Percentiles rank a stretch among this genome's conserved stretches.
phyloP scores from a whole-genome alignment of 1,139 yeast species.

The Debaryomyces fabryi region DNA sequence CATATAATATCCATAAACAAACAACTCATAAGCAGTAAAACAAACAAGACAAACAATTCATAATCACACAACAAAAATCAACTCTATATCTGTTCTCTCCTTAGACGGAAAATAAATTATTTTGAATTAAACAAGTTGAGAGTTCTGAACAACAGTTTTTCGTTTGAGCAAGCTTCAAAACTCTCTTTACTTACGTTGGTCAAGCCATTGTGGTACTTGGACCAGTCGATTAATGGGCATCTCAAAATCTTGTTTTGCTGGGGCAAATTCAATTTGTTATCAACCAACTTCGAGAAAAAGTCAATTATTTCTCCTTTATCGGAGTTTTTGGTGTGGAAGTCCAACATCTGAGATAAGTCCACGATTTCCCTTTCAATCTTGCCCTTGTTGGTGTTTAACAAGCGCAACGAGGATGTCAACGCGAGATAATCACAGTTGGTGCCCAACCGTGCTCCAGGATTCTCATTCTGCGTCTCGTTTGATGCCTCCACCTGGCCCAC shows the following conservation, averaged over 20 bases:
- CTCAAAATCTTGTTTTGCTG: conserved; percentile 36
- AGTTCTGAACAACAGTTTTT: conserved; percentile 30
- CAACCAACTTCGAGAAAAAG: conserved; percentile 33
- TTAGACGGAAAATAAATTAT: conserved; percentile 1
- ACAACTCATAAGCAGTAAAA: conserved; percentile 1
- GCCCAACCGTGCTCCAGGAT: conserved; percentile 18
- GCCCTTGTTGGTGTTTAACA: conserved; percentile 28
- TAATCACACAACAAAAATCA: conserved; percentile 1
- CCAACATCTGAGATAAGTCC: conserved; percentile 32
- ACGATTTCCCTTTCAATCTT: conserved; percentile 35
- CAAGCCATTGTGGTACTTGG: conserved; percentile 28
- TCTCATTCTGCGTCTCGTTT: conserved; percentile 14
- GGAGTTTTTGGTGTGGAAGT: conserved; percentile 19
- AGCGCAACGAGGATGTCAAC: conserved; percentile 37
- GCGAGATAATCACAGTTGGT: conserved; percentile 44
- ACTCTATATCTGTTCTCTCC: conserved; percentile 2
- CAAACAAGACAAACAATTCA: conserved; percentile 5
- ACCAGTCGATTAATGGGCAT: conserved; percentile 44
- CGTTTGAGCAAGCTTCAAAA: conserved; percentile 15
- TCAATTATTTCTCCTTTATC: conserved; percentile 29
- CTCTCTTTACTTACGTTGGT: conserved; percentile 15
- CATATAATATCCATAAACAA: conserved; percentile 3
- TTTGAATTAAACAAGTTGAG: conserved; percentile 26
- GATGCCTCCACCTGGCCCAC: background rate
- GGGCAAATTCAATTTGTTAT: conserved; percentile 38